Percentiles rank a stretch among this genome's conserved stretches.
Conservation (phyloP, 2,329 filamentous ascomycete species). For the Aspergillus niger region DNA sequence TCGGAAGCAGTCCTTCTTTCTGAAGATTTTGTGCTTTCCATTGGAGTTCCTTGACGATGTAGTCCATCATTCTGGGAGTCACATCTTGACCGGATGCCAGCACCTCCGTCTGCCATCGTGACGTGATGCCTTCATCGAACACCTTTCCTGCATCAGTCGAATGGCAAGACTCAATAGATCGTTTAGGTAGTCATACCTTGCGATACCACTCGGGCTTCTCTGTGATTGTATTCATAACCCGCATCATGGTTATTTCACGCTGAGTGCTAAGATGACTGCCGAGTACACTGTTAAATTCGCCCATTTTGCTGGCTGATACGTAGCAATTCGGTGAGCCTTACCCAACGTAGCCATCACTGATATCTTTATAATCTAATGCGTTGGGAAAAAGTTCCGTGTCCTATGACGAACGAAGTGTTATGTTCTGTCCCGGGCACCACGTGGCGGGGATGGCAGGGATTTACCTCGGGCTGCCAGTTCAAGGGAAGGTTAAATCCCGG, state of each 20-base stretch:
- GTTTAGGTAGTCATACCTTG: conserved; percentile 32
- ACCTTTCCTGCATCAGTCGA: conserved; percentile 11
- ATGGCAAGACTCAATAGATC: no score
- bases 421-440: not conserved
- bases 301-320: no score
- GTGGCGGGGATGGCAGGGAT: not conserved
- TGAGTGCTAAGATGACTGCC: not conserved
- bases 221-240: conserved; percentile 45
- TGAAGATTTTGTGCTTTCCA: conserved; percentile 50
- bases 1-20: conserved; percentile 29
- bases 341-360: not conserved
- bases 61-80: conserved; percentile 39
- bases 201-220: conserved; percentile 47
- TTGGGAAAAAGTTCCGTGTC: not conserved
- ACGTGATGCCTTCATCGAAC: conserved; percentile 38
- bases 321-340: not conserved
- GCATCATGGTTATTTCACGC: conserved; percentile 45
- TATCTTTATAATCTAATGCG: not conserved
- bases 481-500: not conserved
- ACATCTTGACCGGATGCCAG: conserved; percentile 25
- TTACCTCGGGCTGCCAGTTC: not conserved
- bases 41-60: conserved; percentile 51
- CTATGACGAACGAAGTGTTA: not conserved
- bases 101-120: conserved; percentile 39
- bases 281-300: not conserved